Percentiles rank a stretch among this genome's conserved stretches.
phyloP scores from a whole-genome alignment of 108 stramenopile species.

The Conticribra guillardii region DNA sequence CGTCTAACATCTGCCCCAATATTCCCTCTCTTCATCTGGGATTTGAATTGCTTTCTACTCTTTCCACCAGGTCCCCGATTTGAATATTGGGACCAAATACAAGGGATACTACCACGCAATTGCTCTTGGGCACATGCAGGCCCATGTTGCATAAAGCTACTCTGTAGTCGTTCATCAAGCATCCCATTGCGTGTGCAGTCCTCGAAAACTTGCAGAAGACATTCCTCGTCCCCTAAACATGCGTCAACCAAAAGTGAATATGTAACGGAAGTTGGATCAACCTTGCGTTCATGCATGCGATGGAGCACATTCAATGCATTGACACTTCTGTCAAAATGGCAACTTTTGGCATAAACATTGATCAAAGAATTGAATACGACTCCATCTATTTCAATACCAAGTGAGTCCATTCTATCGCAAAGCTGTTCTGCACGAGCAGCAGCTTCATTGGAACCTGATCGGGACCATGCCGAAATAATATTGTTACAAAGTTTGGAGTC shows the following conservation, averaged over 20 bases:
- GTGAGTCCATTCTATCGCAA: conserved; percentile 11
- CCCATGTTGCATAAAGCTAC: conserved; percentile 8
- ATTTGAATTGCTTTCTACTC: conserved; percentile 6
- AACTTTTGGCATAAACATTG: conserved; percentile 23
- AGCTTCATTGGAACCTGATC: conserved; percentile 9
- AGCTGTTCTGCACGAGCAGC: neutral
- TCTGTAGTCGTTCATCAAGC: conserved; percentile 8
- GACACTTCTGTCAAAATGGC: conserved; percentile 5
- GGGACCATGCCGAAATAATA: conserved; percentile 4
- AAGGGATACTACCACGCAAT: neutral
- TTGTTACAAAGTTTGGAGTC: conserved; percentile 2
- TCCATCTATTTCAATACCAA: neutral
- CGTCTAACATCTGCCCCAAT: conserved; percentile 4
- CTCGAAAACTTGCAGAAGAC: conserved; percentile 5
- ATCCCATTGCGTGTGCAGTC: neutral
- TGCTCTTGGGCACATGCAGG: conserved; percentile 6
- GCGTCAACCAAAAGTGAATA: neutral
- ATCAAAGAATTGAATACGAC: conserved; percentile 9
- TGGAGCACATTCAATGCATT: conserved; percentile 3
- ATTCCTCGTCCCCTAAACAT: conserved; percentile 9
- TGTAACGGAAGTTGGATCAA: conserved; percentile 15
- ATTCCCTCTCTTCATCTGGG: neutral
- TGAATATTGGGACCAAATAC: conserved; percentile 5
- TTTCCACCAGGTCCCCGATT: conserved; percentile 9
- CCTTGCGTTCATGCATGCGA: neutral